Evolutionary conservation across 345 rosid species (phyloP).

Genomic region (Citrus medica): DNA sequence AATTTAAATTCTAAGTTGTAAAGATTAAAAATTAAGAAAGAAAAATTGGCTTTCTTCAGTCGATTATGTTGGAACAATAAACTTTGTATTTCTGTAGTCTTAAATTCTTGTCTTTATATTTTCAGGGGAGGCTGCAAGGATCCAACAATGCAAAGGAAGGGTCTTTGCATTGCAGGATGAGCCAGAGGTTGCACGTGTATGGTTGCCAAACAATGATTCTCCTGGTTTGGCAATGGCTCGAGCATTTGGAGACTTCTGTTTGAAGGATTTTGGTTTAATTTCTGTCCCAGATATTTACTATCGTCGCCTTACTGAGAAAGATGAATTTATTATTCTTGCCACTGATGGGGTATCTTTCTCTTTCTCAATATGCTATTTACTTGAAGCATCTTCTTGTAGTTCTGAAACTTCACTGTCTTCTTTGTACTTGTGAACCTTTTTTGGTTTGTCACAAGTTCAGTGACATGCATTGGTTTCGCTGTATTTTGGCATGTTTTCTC

Average conservation of each 20-base stretch:
- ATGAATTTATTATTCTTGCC: conserved; percentile 83
- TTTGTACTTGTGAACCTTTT: background rate
- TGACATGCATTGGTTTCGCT: background rate
- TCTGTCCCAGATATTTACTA: conserved; percentile 82
- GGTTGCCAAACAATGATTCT: conserved; percentile 93
- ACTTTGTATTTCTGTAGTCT: background rate
- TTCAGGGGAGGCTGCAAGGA: conserved; percentile 91
- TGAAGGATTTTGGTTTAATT: conserved; percentile 94
- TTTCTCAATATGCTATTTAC: conserved; percentile 1
- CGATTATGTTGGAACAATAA: conserved; percentile 3
- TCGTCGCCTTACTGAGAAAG: conserved; percentile 59
- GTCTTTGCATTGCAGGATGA: conserved; percentile 97
- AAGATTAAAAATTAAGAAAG: background rate
- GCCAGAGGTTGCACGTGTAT: conserved; percentile 97
- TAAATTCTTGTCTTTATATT: conserved; percentile 5
- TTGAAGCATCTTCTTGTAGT: background rate
- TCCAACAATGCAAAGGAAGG: conserved; percentile 89
- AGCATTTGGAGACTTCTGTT: conserved; percentile 98
- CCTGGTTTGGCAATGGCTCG: conserved; percentile 99
- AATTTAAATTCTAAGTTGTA: background rate
- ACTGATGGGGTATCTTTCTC: conserved; percentile 75
- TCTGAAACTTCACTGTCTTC: background rate
- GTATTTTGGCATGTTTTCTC: background rate
- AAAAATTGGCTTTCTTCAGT: background rate
- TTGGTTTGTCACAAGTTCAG: background rate